Evolutionary conservation across 2,329 filamentous ascomycete genomes (phyloP), one percentile per base, ranked within the genome.

Genomic region (Pyrenophora graminea): DNA sequence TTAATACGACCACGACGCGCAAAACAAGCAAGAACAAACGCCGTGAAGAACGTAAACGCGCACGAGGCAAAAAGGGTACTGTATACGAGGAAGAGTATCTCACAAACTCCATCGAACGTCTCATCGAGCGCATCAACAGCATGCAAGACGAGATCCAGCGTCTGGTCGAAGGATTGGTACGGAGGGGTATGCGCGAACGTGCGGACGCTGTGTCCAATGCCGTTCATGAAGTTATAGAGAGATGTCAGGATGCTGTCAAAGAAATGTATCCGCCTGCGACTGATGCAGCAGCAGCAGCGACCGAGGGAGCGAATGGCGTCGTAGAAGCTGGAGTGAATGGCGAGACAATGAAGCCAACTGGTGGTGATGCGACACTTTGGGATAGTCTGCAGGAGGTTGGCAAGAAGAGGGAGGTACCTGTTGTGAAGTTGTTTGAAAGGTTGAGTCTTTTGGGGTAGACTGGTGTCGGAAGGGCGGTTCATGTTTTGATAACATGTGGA

Each of bases 31-130:
- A 94, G 79, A 97, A 96, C 69, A 85, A 91, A 45, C 82, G 88
- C 19, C 82, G 91, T 17, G 94, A 99, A 74, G 94, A 99, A 79
- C 86, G 96, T 72, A 99, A 99, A 82, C 85, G 93, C 13, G 94
- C 94, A 0, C 81, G 91, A 6, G 94, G 94, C 19, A 93, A 96
- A 72, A 97, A 97, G 79, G 94, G 94, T 9, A 96, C 90, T 13
- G 90, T 99, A 4, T 99, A 99, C 73, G 94, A 99, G 73, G 93
- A 97, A 69, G 94, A 97, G 74, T 99, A 99, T 72, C 83, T 99
- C 4, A 87, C 96, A 51, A 94, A 92, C 71, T 93, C 88, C 61
- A 86, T 97, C 31, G 84, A 87, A 10, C 81, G 94, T 19, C 80
- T 99, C 30, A 84, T 96, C 12, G 91, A 96, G 71, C 82, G 92